These are phyloP conservation scores for Canna indica DNA, from an alignment of 176 grass and related monocot species.

Conservation along the genomic window DNA sequence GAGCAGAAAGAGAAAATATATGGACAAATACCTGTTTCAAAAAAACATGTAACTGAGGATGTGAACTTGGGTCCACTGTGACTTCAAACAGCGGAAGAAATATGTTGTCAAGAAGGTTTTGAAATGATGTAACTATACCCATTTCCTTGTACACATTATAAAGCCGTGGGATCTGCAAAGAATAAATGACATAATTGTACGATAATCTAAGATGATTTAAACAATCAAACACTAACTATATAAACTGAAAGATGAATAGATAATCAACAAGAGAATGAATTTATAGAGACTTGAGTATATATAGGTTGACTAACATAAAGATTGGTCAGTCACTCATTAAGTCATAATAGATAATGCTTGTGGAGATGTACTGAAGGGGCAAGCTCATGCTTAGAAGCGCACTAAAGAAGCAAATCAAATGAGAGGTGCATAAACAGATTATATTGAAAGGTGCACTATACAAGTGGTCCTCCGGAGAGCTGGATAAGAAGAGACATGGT, in stretches of 20 bases:
- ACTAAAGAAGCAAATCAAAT: too few species aligned
- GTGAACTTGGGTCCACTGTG: constrained; percentile 74
- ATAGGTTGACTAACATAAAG: too few species aligned
- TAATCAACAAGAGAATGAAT: not conserved
- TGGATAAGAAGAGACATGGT: too few species aligned
- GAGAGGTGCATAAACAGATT: too few species aligned
- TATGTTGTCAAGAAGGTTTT: constrained; percentile 90
- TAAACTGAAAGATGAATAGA: not conserved
- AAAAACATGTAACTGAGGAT: constrained; percentile 85
- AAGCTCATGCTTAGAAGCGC: too few species aligned
- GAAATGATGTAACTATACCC: constrained; percentile 91
- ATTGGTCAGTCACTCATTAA: too few species aligned
- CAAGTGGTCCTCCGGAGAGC: too few species aligned
- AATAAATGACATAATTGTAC: constrained; percentile 3
- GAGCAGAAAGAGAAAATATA: constrained; percentile 1
- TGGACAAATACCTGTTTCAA: constrained; percentile 65
- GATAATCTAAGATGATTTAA: not conserved
- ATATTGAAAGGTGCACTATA: too few species aligned
- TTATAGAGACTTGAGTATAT: too few species aligned
- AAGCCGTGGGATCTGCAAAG: constrained; percentile 73
- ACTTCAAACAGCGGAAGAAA: constrained; percentile 95
- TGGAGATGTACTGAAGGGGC: too few species aligned
- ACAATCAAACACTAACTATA: not conserved
- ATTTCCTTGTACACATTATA: constrained; percentile 96
- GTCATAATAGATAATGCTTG: too few species aligned